Evolutionary conservation across 1,284 basidiomycete genomes (phyloP).

Genomic region (Sphaerobolus stellatus): DNA sequence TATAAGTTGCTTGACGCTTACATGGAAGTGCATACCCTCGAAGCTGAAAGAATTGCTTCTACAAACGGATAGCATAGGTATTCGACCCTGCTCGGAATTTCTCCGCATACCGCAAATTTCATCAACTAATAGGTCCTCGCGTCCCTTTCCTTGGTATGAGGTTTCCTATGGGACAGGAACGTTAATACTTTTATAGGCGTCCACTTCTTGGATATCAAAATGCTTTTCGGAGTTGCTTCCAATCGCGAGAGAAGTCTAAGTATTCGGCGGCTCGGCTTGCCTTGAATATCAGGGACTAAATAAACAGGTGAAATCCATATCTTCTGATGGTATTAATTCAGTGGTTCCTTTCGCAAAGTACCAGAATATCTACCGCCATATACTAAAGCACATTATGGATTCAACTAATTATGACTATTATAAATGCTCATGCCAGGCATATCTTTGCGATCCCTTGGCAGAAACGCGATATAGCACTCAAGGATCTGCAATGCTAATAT

Average conservation of each 20-base stretch:
- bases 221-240: slow-evolving; percentile 1
- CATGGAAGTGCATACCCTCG: background rate
- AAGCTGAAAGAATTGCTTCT: background rate
- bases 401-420: background rate
- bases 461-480: background rate
- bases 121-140: background rate
- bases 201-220: background rate
- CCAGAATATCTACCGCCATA: slow-evolving; percentile 1
- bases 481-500: background rate
- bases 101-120: background rate
- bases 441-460: background rate
- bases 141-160: background rate
- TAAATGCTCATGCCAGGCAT: background rate
- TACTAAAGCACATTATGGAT: background rate
- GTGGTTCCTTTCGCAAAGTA: background rate
- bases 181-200: background rate
- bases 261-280: no score
- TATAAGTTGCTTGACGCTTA: background rate
- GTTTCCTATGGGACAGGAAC: background rate
- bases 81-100: background rate
- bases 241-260: no score
- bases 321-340: background rate
- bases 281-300: no score
- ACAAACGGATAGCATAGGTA: background rate
- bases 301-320: no score